Base-by-base conservation (phyloP, 306 rosid genomes). In the Glycine latifolia region DNA sequence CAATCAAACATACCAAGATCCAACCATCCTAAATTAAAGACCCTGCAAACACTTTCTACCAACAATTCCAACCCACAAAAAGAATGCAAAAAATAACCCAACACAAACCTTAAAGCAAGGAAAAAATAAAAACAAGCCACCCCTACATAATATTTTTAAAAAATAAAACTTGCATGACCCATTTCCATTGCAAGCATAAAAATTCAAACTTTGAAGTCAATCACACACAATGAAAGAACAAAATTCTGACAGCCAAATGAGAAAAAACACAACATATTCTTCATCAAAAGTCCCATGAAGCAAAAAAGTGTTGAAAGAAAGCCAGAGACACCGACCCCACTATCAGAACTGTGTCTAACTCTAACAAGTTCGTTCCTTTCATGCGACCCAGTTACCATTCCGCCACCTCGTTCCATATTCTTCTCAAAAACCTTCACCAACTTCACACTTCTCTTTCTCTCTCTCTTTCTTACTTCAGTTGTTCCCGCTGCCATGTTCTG, bases 361-460 rank as follows among this genome's bases (percentile, higher is more conserved):
- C 91, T 90, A 75, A 90, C 94, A 82, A 93, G 91, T 87, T 94
- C 97, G 73, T 89, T 95, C 80, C 94, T 85, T 73, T 92, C 94
- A 84, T 87, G 77, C 37, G 98, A 93, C 75, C 99, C 97, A 71
- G 97, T 92, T 70, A 88, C 96, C 89, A 95, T 10, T 81, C 94
- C 97, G 3, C 91, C 92, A 83, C 86, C 83, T 43, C 89, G 91
- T 58, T 95, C 91, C 98, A 93, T 26, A 26, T 26, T 93, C 75
- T 53, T 56, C 52, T 20, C 33, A 37, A 12, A 85, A 82, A 55
- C 86, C 91, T 79, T 79, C 83, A 85, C 93, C 88, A 86, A 16
- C 77, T 89, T 82, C 70, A 85, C 85, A 5, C 44, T 39, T 39
- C 41, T 37, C 31, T 26, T 4, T 88, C 87, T 67, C 41, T 37